Conservation (phyloP, 129 eudicot species). For the Logfia minima region DNA sequence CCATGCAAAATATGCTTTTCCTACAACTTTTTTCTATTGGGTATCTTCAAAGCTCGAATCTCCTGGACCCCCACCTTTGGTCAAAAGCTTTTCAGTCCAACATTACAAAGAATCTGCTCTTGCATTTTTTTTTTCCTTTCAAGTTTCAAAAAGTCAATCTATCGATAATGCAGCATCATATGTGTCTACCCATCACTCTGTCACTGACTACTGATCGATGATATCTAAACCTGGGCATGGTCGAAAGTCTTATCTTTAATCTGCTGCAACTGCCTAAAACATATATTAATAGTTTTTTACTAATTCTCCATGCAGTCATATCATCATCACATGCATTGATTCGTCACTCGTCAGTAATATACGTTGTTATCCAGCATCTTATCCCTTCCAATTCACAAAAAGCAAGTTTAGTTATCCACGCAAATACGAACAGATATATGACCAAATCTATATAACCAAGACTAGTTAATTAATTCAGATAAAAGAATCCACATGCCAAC, state of each 20-base stretch:
- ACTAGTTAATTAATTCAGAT: neutral
- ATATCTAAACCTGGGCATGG: slow-evolving; percentile 31
- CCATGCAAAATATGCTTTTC: slow-evolving; percentile 36
- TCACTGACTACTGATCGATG: neutral
- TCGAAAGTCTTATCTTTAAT: slow-evolving; percentile 23
- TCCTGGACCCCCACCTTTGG: slow-evolving; percentile 37
- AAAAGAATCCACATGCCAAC: neutral
- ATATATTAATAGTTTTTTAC: neutral
- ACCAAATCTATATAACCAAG: neutral
- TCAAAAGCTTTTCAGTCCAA: slow-evolving; percentile 48
- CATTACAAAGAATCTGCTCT: neutral
- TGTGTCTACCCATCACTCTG: slow-evolving; percentile 9
- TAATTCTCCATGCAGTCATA: slow-evolving; percentile 8
- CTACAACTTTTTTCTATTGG: slow-evolving; percentile 25
- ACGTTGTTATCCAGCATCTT: slow-evolving; percentile 13
- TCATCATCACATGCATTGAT: neutral
- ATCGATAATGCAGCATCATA: slow-evolving; percentile 28
- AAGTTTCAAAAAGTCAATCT: slow-evolving; percentile 33
- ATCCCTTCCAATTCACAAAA: slow-evolving; percentile 18
- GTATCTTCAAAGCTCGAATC: slow-evolving; percentile 61
- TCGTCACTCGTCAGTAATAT: slow-evolving; percentile 13
- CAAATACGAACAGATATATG: slow-evolving; percentile 19
- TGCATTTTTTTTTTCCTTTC: neutral
- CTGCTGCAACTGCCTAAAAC: neutral
- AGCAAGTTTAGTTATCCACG: slow-evolving; percentile 22